These are phyloP conservation scores for Fraxinus xanthoxyloides DNA, from an alignment of 305 asterid genomes.

Conservation along the genomic window DNA sequence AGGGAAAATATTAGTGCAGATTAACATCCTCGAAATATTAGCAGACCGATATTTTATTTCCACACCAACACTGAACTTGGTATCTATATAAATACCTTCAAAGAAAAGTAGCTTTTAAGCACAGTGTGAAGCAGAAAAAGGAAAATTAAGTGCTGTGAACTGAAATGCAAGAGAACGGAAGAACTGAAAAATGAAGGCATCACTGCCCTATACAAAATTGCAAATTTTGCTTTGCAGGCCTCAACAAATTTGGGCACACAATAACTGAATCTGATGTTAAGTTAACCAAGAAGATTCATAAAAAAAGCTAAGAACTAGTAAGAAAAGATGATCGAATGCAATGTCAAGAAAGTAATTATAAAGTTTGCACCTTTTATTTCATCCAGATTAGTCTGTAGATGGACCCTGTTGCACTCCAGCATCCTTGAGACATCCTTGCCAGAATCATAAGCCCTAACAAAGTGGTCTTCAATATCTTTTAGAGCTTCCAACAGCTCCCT, in stretches of 20 bases:
- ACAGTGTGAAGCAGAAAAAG: not conserved
- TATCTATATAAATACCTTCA: not conserved
- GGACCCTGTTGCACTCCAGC: conserved; percentile 85
- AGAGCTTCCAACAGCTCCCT: conserved; percentile 86
- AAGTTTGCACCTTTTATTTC: conserved; percentile 64
- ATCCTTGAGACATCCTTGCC: conserved; percentile 83
- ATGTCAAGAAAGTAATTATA: not conserved
- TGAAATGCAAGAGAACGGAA: not conserved
- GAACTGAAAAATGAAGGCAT: not conserved
- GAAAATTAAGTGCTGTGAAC: not conserved
- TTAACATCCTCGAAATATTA: not conserved
- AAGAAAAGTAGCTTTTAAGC: not conserved
- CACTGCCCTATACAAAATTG: not conserved
- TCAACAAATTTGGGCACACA: too few relatives aligned
- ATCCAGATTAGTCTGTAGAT: conserved; percentile 72
- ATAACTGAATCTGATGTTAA: not conserved
- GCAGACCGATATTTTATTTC: not conserved
- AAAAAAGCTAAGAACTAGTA: not conserved
- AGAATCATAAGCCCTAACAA: conserved; percentile 76
- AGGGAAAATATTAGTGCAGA: not conserved
- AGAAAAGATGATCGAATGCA: not conserved
- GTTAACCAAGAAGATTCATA: not conserved
- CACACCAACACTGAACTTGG: not conserved
- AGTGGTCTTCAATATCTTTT: conserved; percentile 75
- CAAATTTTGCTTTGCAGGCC: not conserved